These are phyloP conservation scores for Quercus suber DNA, from an alignment of 306 rosid species.

Conservation along the genomic window DNA sequence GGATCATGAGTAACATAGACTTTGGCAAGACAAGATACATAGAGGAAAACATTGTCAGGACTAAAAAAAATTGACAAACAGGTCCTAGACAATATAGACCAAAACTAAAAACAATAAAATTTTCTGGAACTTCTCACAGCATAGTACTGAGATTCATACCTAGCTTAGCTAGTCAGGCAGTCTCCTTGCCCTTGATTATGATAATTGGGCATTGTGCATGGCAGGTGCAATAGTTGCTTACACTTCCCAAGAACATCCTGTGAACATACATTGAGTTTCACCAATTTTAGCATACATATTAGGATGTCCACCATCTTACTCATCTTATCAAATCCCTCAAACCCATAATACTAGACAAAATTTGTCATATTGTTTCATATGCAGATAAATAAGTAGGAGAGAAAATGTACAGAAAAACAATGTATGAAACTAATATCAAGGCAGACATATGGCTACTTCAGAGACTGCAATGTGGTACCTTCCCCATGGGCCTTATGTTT, in stretches of 20 bases:
- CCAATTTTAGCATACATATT: background rate
- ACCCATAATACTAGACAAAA: background rate
- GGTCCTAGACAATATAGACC: background rate
- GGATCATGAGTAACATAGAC: background rate
- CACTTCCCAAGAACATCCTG: slow-evolving; percentile 98
- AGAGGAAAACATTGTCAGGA: background rate
- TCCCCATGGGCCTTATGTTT: background rate
- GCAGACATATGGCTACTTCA: background rate
- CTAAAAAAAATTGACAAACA: background rate
- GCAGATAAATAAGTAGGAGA: background rate
- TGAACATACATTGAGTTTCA: background rate
- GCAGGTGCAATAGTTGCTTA: slow-evolving; percentile 80
- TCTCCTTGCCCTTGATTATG: slow-evolving; percentile 56
- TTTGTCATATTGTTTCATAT: background rate
- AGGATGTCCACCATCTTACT: background rate
- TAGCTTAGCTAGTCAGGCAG: slow-evolving; percentile 26
- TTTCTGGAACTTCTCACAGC: slow-evolving; percentile 12
- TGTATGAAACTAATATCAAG: background rate
- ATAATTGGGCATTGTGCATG: slow-evolving; percentile 71
- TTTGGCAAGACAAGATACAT: background rate
- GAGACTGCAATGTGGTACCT: background rate
- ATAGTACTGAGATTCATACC: slow-evolving; percentile 34
- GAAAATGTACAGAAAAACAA: background rate
- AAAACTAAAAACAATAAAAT: background rate
- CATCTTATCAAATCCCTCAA: background rate